Conservation (phyloP, 2,329 filamentous ascomycete genomes). For the Endoconidiophora laricicola region DNA sequence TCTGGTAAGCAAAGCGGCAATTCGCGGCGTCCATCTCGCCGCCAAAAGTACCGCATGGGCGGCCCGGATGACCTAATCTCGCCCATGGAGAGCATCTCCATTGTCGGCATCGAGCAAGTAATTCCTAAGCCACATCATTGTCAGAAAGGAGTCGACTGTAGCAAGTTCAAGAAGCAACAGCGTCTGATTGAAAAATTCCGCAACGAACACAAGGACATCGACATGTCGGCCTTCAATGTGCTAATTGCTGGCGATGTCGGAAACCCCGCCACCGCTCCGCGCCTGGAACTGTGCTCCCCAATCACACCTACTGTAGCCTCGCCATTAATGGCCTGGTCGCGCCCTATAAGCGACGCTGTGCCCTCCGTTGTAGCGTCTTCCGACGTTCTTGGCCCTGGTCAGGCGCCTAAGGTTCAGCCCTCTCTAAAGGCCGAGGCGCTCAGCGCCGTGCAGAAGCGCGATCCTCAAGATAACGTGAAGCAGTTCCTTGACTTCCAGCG, state of each 20-base stretch:
- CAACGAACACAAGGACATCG: constrained; percentile 53
- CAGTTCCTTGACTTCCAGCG: constrained; percentile 83
- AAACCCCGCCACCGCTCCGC: constrained; percentile 47
- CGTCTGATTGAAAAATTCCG: constrained; percentile 58
- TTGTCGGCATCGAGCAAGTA: constrained; percentile 80
- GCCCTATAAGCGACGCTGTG: constrained; percentile 54
- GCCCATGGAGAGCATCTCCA: constrained; percentile 71
- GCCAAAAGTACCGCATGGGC: not conserved
- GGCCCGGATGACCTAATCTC: constrained; percentile 48
- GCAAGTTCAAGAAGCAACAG: constrained; percentile 69
- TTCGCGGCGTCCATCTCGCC: constrained; percentile 4
- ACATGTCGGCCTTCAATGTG: constrained; percentile 41
- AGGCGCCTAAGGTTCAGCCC: constrained; percentile 44
- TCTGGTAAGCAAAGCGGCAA: not conserved
- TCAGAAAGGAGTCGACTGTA: constrained; percentile 71
- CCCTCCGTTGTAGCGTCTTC: constrained; percentile 83
- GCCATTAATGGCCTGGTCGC: constrained; percentile 4
- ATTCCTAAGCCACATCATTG: constrained; percentile 73
- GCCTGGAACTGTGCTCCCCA: constrained; percentile 13
- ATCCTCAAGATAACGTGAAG: constrained; percentile 84
- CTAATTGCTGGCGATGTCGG: constrained; percentile 66
- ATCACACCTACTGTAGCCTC: constrained; percentile 7
- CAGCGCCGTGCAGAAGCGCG: constrained; percentile 49
- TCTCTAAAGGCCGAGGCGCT: constrained; percentile 56
- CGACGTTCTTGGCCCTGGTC: constrained; percentile 62